Evolutionary conservation across 352 stramenopile species (phyloP).

Genomic region (Thraustochytrium striatum): DNA sequence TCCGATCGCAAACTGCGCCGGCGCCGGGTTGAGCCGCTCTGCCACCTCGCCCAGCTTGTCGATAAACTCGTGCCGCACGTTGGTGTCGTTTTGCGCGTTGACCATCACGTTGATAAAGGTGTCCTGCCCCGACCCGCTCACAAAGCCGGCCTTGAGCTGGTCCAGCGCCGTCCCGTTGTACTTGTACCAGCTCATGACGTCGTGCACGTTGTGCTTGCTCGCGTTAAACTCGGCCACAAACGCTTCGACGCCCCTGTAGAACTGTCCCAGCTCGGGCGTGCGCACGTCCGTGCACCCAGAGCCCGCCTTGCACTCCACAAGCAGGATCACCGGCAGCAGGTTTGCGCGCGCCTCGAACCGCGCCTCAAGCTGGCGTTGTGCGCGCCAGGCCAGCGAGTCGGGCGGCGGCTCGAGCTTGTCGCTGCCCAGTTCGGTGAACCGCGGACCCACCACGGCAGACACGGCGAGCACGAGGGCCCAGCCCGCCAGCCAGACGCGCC

Average conservation of each 20-base stretch:
- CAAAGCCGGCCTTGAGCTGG: slow-evolving; percentile 15
- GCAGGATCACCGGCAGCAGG: slow-evolving; percentile 11
- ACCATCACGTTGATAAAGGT: slow-evolving; percentile 36
- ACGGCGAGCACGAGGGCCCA: neutral
- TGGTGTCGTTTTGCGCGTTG: neutral
- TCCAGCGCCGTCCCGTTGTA: slow-evolving; percentile 21
- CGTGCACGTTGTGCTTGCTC: neutral
- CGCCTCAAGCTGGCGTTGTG: neutral
- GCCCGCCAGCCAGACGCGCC: neutral
- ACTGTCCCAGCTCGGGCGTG: neutral
- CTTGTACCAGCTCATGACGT: neutral
- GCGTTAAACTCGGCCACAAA: neutral
- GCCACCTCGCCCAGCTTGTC: neutral
- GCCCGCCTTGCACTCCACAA: neutral
- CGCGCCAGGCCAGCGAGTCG: neutral
- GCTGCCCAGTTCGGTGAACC: neutral
- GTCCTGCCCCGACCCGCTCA: neutral
- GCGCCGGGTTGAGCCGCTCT: neutral
- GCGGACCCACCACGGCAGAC: neutral
- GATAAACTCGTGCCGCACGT: slow-evolving; percentile 2
- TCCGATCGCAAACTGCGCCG: neutral
- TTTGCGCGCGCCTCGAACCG: neutral
- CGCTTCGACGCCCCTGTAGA: neutral
- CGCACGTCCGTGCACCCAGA: slow-evolving; percentile 4
- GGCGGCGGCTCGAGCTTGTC: neutral